Base-by-base conservation (phyloP, 23 red algal genomes). In the Gracilaria caudata region DNA sequence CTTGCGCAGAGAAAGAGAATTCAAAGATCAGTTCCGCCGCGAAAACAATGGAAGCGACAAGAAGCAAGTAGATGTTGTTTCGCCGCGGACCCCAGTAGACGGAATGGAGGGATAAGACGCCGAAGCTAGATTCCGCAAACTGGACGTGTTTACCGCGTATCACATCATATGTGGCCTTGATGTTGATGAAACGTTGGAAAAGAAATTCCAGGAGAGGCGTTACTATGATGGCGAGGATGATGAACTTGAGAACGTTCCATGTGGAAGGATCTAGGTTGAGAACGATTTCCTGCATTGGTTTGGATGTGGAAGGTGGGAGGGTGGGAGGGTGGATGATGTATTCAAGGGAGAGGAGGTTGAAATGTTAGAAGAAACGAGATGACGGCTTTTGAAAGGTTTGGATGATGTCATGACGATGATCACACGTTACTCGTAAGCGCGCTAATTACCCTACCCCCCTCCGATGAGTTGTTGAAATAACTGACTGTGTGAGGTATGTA, bases 151-250 rank as follows among this genome's bases (percentile, higher is more conserved):
- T 28, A 30, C 66, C 66, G 35, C 35, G 66, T 14, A 72, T 5
- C 26, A 72, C 66, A 72, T 72, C 66, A 14, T 72, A 72, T 2
- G 66, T 72, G 4, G 66, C 66, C 17, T 72, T 72, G 36, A 34
- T 72, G 35, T 72, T 43, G 33, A 72, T 39, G 35, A 72, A 26
- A 41, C 35, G 66, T 41, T 72, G 66, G 14, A 72, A 43, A 13
- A 72, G 2, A 30, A 72, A 43, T 72, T 72, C 66, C 13, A 72
- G 66, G 23, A 72, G 36, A 30, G 66, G 66, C 16, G 66, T 72
- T 41, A 34, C 41, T 72, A 72, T 72, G 35, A 72, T 72, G 66
- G 66, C 41, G 35, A 72, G 66, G 23, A 72, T 72, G 66, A 72
- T 26, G 17, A 72, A 72, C 23, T 72, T 72, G 66, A 72, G 66